phyloP scores from a whole-genome alignment of 257 asterid genomes.

The Asclepias syriaca region DNA sequence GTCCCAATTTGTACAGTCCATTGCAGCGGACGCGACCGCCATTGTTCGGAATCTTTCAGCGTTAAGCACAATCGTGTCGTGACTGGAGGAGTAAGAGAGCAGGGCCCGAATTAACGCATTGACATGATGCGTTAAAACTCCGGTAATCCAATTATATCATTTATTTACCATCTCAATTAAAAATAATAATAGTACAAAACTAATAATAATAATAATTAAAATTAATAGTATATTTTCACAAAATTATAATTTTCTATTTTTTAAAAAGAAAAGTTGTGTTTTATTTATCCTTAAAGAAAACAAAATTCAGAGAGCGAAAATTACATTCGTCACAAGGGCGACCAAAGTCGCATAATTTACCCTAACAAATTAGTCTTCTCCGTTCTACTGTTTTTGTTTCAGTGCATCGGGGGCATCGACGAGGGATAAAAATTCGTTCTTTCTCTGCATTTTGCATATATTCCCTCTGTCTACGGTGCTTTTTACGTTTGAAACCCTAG shows the following conservation, averaged over 20 bases:
- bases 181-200: too few species aligned
- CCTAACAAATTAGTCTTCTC: not conserved
- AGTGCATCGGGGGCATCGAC: not conserved
- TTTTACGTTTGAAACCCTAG: not conserved
- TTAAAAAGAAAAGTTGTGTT: too few species aligned
- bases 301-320: too few species aligned
- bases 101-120: not conserved
- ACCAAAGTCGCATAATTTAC: not conserved
- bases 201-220: too few species aligned
- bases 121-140: not conserved
- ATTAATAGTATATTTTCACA: too few species aligned
- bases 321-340: too few species aligned
- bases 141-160: too few species aligned
- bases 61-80: not conserved
- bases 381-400: not conserved
- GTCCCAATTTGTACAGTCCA: conserved; percentile 93
- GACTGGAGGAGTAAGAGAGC: not conserved
- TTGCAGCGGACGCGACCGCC: conserved; percentile 15
- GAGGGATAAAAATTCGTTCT: not conserved
- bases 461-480: not conserved
- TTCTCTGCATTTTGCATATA: not conserved
- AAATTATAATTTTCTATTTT: too few species aligned
- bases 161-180: too few species aligned
- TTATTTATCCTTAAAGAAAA: too few species aligned
- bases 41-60: not conserved